phyloP scores from a whole-genome alignment of 1,139 yeast genomes.

The Lizanozyma gosingica region DNA sequence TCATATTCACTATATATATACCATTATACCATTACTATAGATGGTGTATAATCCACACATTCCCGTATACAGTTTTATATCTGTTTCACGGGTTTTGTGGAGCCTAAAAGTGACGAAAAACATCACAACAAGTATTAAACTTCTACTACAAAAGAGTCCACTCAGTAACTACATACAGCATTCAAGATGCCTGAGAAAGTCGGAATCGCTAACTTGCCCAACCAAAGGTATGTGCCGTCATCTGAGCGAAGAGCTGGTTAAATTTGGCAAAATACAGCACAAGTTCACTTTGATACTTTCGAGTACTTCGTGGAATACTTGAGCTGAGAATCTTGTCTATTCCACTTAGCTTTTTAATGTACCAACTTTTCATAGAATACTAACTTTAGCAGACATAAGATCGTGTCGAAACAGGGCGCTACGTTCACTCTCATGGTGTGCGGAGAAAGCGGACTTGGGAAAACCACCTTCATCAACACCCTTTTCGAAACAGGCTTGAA shows the following conservation, averaged over 20 bases:
- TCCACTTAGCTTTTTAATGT: constrained; percentile 8
- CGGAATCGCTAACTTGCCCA: constrained; percentile 87
- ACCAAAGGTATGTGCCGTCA: constrained; percentile 59
- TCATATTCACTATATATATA: no score
- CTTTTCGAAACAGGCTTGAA: constrained; percentile 69
- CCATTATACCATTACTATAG: no score
- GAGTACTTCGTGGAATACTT: not conserved
- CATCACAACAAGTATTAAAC: not conserved
- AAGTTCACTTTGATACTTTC: not conserved
- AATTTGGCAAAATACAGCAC: not conserved
- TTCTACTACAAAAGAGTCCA: no score
- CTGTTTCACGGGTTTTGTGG: not conserved
- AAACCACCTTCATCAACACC: constrained; percentile 91
- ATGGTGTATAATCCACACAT: no score
- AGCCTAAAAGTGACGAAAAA: not conserved
- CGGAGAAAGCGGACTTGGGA: constrained; percentile 92
- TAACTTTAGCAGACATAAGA: constrained; percentile 52
- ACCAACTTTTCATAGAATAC: constrained; percentile 6
- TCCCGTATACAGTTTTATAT: no score
- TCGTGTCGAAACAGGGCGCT: constrained; percentile 83
- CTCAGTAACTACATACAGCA: no score
- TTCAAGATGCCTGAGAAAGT: constrained; percentile 16
- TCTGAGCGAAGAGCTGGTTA: not conserved
- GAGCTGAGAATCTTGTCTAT: not conserved
- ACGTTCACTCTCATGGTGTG: constrained; percentile 89